phyloP scores from a whole-genome alignment of 345 rosid genomes.

The Tarenaya hassleriana region DNA sequence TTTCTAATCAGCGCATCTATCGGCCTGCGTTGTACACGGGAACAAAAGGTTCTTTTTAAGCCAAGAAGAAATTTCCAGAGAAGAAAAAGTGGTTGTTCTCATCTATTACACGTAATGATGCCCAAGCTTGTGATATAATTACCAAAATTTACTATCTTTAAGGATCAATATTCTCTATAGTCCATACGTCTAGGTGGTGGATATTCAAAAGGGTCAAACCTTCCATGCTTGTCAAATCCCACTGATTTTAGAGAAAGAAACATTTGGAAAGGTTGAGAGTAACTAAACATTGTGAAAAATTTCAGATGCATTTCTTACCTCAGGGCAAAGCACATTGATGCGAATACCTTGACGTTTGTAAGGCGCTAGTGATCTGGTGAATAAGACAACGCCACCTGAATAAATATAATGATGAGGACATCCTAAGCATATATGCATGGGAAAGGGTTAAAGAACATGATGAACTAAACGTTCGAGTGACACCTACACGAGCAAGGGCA shows the following conservation, averaged over 20 bases:
- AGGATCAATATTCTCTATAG: no score
- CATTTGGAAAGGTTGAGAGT: neutral
- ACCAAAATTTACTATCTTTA: neutral
- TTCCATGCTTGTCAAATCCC: no score
- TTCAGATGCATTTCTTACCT: slow-evolving; percentile 41
- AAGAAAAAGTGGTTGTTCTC: neutral
- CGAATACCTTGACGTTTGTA: slow-evolving; percentile 68
- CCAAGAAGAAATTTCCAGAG: neutral
- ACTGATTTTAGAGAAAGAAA: no score
- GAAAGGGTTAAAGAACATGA: no score
- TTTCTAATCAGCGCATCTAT: no score
- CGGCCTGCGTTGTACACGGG: no score
- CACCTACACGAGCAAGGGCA: no score
- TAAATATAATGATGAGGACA: neutral
- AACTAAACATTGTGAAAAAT: neutral
- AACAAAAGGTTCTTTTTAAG: neutral
- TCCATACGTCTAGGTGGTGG: no score
- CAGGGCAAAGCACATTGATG: slow-evolving; percentile 95
- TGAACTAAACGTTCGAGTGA: no score
- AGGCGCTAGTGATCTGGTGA: slow-evolving; percentile 69
- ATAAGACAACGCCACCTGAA: slow-evolving; percentile 74
- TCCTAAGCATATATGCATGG: no score
- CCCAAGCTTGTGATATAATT: neutral
- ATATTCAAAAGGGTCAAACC: no score
- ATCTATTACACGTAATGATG: neutral